Conservation (phyloP, 805 yeast genomes). For the Kuraishia ogatae region DNA sequence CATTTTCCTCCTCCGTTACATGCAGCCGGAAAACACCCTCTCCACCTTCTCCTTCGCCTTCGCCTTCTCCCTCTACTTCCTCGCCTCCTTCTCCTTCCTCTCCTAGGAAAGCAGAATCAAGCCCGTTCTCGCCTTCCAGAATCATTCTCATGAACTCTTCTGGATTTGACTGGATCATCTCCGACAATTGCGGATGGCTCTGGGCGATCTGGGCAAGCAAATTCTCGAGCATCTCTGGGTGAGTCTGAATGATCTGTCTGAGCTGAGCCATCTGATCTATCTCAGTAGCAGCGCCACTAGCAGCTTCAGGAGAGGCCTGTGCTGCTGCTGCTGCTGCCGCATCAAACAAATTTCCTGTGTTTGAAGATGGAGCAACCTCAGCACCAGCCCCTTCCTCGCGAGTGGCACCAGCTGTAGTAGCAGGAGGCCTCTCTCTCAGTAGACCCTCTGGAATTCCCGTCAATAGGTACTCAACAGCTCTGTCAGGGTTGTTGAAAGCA, state of each 20-base stretch:
- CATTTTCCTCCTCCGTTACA: slow-evolving; percentile 76
- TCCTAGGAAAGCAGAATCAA: slow-evolving; percentile 28
- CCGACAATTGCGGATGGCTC: slow-evolving; percentile 79
- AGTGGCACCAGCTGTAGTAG: slow-evolving; percentile 7
- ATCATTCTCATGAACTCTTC: slow-evolving; percentile 76
- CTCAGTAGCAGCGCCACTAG: slow-evolving; percentile 17
- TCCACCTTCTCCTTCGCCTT: slow-evolving; percentile 28
- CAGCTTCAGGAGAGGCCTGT: slow-evolving; percentile 15
- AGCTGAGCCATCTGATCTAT: slow-evolving; percentile 42
- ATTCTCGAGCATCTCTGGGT: slow-evolving; percentile 84
- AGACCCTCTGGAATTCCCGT: slow-evolving; percentile 78
- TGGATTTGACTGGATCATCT: slow-evolving; percentile 75
- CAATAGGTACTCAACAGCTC: slow-evolving; percentile 92
- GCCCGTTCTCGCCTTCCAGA: slow-evolving; percentile 51
- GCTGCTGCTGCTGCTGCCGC: slow-evolving; percentile 36
- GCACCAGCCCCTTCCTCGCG: slow-evolving; percentile 17
- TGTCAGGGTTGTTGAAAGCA: slow-evolving; percentile 94
- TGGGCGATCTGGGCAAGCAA: slow-evolving; percentile 74
- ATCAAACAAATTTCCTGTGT: slow-evolving; percentile 37
- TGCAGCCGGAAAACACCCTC: slow-evolving; percentile 41
- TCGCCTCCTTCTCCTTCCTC: slow-evolving; percentile 29
- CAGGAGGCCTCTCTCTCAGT: slow-evolving; percentile 14
- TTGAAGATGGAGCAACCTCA: slow-evolving; percentile 12
- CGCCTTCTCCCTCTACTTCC: slow-evolving; percentile 28
- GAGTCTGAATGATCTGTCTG: slow-evolving; percentile 70